phyloP scores from a whole-genome alignment of 2,329 filamentous ascomycete species.

The Fusarium sp. region DNA sequence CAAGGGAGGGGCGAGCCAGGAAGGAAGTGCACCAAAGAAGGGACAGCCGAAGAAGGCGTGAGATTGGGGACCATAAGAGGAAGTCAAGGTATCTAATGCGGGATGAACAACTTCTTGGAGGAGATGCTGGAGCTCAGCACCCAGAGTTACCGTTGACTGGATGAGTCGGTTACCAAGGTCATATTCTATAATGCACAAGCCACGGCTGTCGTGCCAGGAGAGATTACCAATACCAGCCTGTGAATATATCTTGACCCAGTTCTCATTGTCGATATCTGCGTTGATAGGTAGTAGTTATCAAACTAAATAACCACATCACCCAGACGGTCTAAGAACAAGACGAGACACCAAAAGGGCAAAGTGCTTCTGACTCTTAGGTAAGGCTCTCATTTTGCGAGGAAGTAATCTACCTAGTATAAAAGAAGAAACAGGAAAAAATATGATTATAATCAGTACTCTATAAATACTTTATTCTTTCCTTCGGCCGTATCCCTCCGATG shows the following conservation, averaged over 20 bases:
- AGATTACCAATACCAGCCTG: background rate
- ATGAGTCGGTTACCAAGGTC: background rate
- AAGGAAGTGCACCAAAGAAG: slow-evolving; percentile 48
- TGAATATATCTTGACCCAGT: background rate
- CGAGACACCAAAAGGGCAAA: no score
- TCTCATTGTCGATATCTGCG: background rate
- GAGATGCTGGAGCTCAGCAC: background rate
- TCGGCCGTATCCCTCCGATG: no score
- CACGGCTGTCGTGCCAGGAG: background rate
- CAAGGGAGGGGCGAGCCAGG: slow-evolving; percentile 50
- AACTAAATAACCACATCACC: no score
- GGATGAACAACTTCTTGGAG: background rate
- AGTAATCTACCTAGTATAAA: no score
- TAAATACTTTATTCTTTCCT: no score
- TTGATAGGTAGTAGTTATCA: background rate
- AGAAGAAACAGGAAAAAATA: no score
- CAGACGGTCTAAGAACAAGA: no score
- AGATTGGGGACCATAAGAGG: background rate
- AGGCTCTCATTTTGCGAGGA: no score
- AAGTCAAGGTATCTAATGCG: background rate
- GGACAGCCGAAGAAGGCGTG: slow-evolving; percentile 23
- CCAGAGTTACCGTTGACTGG: background rate
- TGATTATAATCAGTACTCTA: no score
- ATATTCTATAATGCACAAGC: background rate
- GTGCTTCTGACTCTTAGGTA: no score